Base-by-base conservation (phyloP, 345 rosid species). In the Eucalyptus paniculata region DNA sequence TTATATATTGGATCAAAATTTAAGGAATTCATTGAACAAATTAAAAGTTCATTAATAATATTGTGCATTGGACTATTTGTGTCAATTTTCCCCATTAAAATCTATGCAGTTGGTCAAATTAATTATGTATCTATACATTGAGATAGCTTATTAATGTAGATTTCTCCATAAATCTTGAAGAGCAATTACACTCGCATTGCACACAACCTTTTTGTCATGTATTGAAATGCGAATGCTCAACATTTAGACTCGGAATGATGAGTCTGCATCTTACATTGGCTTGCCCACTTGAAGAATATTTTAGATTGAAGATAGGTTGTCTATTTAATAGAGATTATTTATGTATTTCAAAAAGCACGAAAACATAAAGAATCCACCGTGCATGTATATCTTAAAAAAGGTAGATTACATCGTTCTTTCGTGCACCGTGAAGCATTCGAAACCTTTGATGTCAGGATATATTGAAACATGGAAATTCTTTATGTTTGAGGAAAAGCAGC, bases 111-210 rank as follows among this genome's bases (percentile, higher is more conserved):
- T 5, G 13, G 45, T 72, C 15, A 72, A 37, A 72, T 37, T 19
- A 72, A 72, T 37, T 4, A 18, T 1, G 4, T 19, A 4, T 34
- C 81, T 34, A 18, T 26, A 5, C 44, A 34, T 0, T 17, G 44
- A 69, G 26, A 34, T 69, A 5, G 45, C 45, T 72, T 2, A 19
- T 37, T 37, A 37, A 0, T 1, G 37, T 65, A 17, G 6, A 65
- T 21, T n/a, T 65, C 77, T n/a, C 3, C 7, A 21, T 21, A 26
- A 77, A 77, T 37, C 16, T 37, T 0, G 1, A 4, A 37, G 47
- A 6, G 8, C 44, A 0, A 5, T 34, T 23, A 18, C 81, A 18
- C 7, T 69, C 13, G 0, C 42, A 5, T 0, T 19, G 2, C 14
- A 37, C 28, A 10, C 42, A 10, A 11, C 47, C 23, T 37, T 12